Evolutionary conservation across 805 yeast genomes (phyloP), one percentile per base, ranked within the genome.

Genomic region (Tetrapisispora taiwanensis): DNA sequence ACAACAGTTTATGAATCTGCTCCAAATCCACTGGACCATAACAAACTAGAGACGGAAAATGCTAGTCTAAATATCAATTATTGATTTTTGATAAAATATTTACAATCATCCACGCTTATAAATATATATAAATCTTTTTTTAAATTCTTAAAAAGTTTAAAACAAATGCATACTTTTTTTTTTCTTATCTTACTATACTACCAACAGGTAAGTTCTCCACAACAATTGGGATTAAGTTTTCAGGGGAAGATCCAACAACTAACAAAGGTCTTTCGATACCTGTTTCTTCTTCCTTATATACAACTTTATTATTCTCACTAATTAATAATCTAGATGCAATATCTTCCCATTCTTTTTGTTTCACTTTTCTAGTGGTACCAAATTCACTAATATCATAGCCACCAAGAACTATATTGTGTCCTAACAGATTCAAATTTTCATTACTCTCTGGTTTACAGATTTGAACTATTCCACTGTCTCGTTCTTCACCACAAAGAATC

Each of bases 11-110:
- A 89, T 61, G 97, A 90, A 63, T 76, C 88, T 44, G 94, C 95
- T 0, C 92, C 97, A 3, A 89, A 89, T 59, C 96, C 96, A 0
- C 77, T 81, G 1, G 97, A 89, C 59, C 97, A 90, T 61, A 78
- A 73, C 51, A 71, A 63, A 40, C 18, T 63, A 37, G 60, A 59
- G 45, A 24, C 50, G 3, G 59, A 56, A 20, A 42, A 43, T n/a
- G 31, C 22, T 7, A 12, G 27, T 39, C 3, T 26, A 6, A 24
- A 39, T 14, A 31, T 40, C 18, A 38, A 38, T n/a, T 38, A 27
- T 28, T 17, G 24, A 30, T 22, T 22, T 8, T 22, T 8, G 8
- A 22, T n/a, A 22, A 6, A 8, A 22, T 22, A 22, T 22, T 22
- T 22, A 22, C 26, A 22, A 8, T 22, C 5, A n/a, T n/a, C n/a